A percentile compares a stretch with the other conserved stretches of the same genome.
phyloP scores from a whole-genome alignment of 306 rosid genomes.

The Astragalus membranaceus region DNA sequence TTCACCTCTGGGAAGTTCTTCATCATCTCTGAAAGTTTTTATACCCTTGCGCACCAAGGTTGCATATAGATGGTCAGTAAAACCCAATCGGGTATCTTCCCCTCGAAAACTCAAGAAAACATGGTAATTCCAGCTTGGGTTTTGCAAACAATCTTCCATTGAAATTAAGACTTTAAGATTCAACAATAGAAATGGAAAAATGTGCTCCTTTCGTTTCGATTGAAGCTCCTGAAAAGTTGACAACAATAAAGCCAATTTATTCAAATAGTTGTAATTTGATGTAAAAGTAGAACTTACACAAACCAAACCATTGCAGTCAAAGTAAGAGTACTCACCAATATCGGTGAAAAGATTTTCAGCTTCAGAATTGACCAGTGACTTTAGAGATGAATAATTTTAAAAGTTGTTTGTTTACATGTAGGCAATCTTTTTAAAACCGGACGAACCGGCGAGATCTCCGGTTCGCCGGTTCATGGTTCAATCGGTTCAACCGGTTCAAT shows the following conservation, averaged over 20 bases:
- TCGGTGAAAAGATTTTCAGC: neutral
- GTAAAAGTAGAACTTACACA: neutral
- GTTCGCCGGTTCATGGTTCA: too few species aligned
- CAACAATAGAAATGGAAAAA: neutral
- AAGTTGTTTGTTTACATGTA: too few species aligned
- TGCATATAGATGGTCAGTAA: too few species aligned
- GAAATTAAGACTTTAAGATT: neutral
- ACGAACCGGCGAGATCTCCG: too few species aligned
- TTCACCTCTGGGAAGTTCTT: constrained; percentile 19
- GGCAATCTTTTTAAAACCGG: too few species aligned
- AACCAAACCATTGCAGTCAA: neutral
- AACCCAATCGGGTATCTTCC: too few species aligned
- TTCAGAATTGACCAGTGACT: neutral
- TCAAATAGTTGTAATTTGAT: neutral
- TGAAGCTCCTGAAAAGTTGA: neutral
- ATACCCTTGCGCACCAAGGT: too few species aligned
- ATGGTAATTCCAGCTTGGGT: constrained; percentile 19
- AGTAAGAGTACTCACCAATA: neutral
- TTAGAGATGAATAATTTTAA: neutral
- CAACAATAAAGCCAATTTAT: neutral
- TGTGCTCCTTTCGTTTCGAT: neutral
- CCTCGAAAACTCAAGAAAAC: constrained; percentile 28
- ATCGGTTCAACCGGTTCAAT: too few species aligned
- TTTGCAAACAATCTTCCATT: constrained; percentile 8
- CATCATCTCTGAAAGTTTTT: neutral